These are phyloP conservation scores for Dipteronia dyeriana DNA, from an alignment of 345 rosid species.

Conservation along the genomic window DNA sequence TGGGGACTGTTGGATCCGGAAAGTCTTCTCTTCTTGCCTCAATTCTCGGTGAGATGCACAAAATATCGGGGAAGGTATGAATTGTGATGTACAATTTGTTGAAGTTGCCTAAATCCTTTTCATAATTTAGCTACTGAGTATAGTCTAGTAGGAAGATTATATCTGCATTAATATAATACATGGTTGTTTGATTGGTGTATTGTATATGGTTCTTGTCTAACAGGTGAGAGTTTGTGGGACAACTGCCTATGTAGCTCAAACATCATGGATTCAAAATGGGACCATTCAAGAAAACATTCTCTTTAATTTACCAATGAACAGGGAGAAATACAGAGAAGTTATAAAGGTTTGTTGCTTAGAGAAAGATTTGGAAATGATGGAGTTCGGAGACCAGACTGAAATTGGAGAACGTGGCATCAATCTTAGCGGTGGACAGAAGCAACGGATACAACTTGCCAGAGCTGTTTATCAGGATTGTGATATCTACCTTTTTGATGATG, in stretches of 20 bases:
- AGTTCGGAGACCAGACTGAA: constrained; percentile 90
- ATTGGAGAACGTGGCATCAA: constrained; percentile 97
- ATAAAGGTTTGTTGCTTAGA: constrained; percentile 77
- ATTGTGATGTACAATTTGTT: constrained; percentile 1
- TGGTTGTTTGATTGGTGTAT: neutral
- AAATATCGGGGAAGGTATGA: constrained; percentile 66
- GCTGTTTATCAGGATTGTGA: constrained; percentile 92
- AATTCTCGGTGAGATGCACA: constrained; percentile 95
- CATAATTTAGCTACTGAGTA: neutral
- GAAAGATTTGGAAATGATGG: constrained; percentile 94
- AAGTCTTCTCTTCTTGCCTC: constrained; percentile 89
- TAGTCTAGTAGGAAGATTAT: neutral
- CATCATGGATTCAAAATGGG: constrained; percentile 93
- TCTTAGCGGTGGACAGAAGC: constrained; percentile 98
- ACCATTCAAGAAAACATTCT: constrained; percentile 85
- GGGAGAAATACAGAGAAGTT: constrained; percentile 57
- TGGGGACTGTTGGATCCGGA: constrained; percentile 94
- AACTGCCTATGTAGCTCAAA: constrained; percentile 92
- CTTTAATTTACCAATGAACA: constrained; percentile 80
- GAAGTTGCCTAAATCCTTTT: constrained; percentile 3
- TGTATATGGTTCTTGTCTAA: constrained; percentile 8
- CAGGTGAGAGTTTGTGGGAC: constrained; percentile 82
- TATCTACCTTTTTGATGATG: constrained; percentile 88
- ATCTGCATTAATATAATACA: neutral
- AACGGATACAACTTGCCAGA: constrained; percentile 89